Evolutionary conservation across 768 basidiomycete genomes (phyloP).

Genomic region (Symmetrospora coprosmae): DNA sequence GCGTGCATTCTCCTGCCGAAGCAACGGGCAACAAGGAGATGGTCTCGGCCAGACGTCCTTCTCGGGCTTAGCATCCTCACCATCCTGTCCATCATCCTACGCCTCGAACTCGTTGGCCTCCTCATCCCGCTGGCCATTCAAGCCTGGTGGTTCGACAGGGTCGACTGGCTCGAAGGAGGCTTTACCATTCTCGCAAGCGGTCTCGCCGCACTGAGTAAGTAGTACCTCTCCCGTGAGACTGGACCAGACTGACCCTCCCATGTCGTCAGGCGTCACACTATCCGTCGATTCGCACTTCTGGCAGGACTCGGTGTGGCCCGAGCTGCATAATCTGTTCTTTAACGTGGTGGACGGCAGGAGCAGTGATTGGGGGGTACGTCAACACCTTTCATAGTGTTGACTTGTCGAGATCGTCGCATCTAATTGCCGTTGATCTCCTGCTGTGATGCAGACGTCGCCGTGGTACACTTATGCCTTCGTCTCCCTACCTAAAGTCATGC

Average conservation of each 20-base stretch:
- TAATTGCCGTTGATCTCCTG: constrained; percentile 9
- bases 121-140: constrained; percentile 46
- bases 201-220: constrained; percentile 54
- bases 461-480: constrained; percentile 51
- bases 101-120: constrained; percentile 62
- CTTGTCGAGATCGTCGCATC: not conserved
- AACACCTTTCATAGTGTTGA: not conserved
- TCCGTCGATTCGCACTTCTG: constrained; percentile 76
- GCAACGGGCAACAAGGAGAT: constrained; percentile 39
- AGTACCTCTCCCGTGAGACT: constrained; percentile 47
- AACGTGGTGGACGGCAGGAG: constrained; percentile 78
- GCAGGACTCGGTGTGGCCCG: constrained; percentile 65
- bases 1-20: constrained; percentile 33
- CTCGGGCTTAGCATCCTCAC: constrained; percentile 50
- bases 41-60: constrained; percentile 36
- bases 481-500: constrained; percentile 63
- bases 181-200: constrained; percentile 37
- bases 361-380: constrained; percentile 74
- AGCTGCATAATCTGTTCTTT: constrained; percentile 61
- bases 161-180: constrained; percentile 18
- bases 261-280: constrained; percentile 46
- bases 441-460: constrained; percentile 50
- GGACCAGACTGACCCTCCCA: not conserved
- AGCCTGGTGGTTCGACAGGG: constrained; percentile 10
- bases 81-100: constrained; percentile 55